These are phyloP conservation scores for Solanum infundibuliforme DNA, from an alignment of 257 asterid species.

Conservation along the genomic window DNA sequence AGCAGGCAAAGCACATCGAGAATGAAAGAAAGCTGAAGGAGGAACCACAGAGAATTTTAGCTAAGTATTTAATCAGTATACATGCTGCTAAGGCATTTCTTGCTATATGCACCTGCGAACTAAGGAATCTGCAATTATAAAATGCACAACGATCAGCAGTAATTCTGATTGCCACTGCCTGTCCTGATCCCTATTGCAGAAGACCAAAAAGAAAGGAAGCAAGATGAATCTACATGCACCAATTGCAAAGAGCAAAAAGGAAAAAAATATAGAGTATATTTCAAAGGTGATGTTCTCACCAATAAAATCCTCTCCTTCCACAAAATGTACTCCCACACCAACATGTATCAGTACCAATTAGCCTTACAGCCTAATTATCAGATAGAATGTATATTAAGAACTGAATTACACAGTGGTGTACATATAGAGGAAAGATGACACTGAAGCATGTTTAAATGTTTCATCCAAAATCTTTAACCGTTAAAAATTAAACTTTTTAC, in stretches of 20 bases:
- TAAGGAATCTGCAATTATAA: slow-evolving; percentile 84
- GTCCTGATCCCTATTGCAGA: slow-evolving; percentile 66
- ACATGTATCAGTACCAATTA: slow-evolving; percentile 89
- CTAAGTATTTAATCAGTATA: too few relatives aligned
- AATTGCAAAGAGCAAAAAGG: not conserved
- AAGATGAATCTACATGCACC: not conserved
- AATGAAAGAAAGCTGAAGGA: too few relatives aligned
- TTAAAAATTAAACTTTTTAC: not conserved
- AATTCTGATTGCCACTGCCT: slow-evolving; percentile 90
- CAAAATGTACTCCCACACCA: slow-evolving; percentile 76
- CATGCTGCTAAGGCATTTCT: too few relatives aligned
- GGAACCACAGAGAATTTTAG: too few relatives aligned
- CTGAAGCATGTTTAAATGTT: not conserved
- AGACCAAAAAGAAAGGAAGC: not conserved
- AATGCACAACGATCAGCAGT: slow-evolving; percentile 87
- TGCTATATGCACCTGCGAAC: slow-evolving; percentile 62
- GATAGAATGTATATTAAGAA: not conserved
- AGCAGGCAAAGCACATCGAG: too few relatives aligned
- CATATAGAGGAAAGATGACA: not conserved
- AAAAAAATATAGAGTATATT: slow-evolving; percentile 24
- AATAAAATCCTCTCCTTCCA: slow-evolving; percentile 92
- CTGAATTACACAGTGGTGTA: not conserved
- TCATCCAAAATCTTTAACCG: not conserved
- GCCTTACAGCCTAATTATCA: slow-evolving; percentile 37
- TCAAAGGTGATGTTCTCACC: slow-evolving; percentile 94